A percentile compares a stretch with the other conserved stretches of the same genome.
Conservation (phyloP, 345 rosid species). For the Mercurialis annua region DNA sequence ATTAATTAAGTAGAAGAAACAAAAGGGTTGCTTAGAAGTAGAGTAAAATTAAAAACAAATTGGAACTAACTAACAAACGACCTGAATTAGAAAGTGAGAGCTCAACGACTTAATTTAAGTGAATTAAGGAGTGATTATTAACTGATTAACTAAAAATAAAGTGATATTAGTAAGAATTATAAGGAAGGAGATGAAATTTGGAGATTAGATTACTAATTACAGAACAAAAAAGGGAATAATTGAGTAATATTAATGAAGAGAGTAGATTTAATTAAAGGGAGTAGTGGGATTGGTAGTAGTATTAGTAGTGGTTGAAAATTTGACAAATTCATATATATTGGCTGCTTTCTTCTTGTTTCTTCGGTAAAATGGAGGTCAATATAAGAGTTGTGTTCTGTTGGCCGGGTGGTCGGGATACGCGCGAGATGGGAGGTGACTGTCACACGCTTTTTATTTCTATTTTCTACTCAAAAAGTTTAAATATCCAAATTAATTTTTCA, state of each 20-base stretch:
- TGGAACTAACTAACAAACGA: conserved; percentile 32
- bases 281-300: not conserved
- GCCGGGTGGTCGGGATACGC: conserved; percentile 10
- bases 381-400: conserved; percentile 12
- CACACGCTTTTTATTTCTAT: not conserved
- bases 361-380: conserved; percentile 12
- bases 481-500: not conserved
- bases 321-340: too few relatives aligned
- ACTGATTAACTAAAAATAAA: not conserved
- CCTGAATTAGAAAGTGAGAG: conserved; percentile 72
- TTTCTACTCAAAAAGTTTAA: not conserved
- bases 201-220: not conserved
- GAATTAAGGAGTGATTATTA: not conserved
- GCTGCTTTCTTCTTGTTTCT: not conserved
- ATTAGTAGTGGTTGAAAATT: not conserved
- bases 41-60: conserved; percentile 47
- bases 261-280: not conserved
- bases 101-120: conserved; percentile 65
- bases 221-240: not conserved
- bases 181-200: not conserved
- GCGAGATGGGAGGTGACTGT: not conserved
- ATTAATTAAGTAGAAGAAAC: not conserved
- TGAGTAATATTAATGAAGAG: not conserved
- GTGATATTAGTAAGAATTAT: not conserved
- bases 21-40: conserved; percentile 59